Evolutionary conservation across 495 filamentous ascomycete species (phyloP), one percentile per base, ranked within the genome.

Genomic region (Letharia columbiana): DNA sequence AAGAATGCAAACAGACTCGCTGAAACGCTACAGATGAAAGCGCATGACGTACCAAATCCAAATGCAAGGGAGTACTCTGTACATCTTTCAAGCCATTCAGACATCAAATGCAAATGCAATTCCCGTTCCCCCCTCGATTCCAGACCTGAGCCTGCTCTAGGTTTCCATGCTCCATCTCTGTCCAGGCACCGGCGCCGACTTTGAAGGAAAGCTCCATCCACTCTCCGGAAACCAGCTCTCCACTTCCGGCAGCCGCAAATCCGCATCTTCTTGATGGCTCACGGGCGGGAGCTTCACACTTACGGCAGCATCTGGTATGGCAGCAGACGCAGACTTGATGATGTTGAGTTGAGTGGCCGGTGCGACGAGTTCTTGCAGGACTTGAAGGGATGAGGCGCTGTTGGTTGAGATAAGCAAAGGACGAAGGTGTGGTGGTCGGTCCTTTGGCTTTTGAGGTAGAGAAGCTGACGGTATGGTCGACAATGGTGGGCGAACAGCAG

Each of bases 141-240:
- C n/a, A 13, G 52, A 33, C 28, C 10, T 12, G 31, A 8, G 3
- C 13, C 41, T 17, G 5, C 18, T 50, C 62, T 54, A 70, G 33
- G 65, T 62, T 6, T 70, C 68, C 68, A 70, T 70, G 28, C 68
- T 70, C 68, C 68, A 70, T 9, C 68, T 54, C 11, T 70, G 68
- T 44, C 50, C 15, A 40, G 23, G 63, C 28, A 44, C 68, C 28
- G 35, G 23, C 6, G 49, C 58, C 37, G 40, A 20, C 31, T 62
- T 35, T 0, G 23, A 17, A 15, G 68, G 57, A 42, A 67, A 67
- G 18, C n/a, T 40, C 61, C 61, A 70, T 15, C 39, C 65, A 8
- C 35, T 57, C 17, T 61, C 28, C 23, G 68, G 61, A 7, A 64
- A 54, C 56, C 61, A 67, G 40, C 61, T 67, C 37, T 67, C 47